Base-by-base conservation (phyloP, 2,329 filamentous ascomycete genomes). In the Arthroderma sp. region DNA sequence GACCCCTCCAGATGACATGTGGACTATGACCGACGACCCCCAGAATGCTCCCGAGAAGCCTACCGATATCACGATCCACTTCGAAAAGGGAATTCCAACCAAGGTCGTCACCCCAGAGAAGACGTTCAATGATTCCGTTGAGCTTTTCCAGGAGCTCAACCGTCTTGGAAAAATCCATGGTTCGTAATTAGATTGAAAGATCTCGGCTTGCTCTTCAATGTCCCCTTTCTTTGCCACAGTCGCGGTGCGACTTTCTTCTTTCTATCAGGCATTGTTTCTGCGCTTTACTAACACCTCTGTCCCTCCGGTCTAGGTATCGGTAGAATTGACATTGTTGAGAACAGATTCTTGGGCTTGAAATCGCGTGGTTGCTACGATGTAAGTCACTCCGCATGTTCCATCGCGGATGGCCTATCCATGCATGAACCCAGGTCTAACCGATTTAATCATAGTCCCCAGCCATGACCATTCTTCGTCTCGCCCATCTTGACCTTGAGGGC, bases 251-350 rank as follows among this genome's bases (percentile, higher is more conserved):
- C 15, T 22, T 22, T 22, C 15, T 22, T 22, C 15, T 22, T 22
- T 22, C 15, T 22, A 22, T 22, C 15, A 22, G 15, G 15, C 15
- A 22, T 22, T 22, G 15, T 22, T 22, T 22, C 15, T 22, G 15
- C 3, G 15, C 15, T 22, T 22, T 22, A 22, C 15, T 22, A 22
- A 22, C 15, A 22, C 15, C 15, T 3, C 15, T 22, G 15, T 22
- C 15, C 15, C 15, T 22, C 15, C 15, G 15, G 15, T 22, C 6
- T 29, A 51, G 83, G 83, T 58, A 75, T 86, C 50, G 83, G 83
- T 56, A 70, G 83, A 53, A 78, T 86, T 55, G 82, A 86, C 63
- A 86, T 86, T 58, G 82, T 85, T 48, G 81, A 84, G 60, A 81
- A 82, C 66, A 73, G 82, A 41, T 83, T 79, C 67, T 80, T 83